Base-by-base conservation (phyloP, 768 basidiomycete species). In the Suillus subalutaceus region DNA sequence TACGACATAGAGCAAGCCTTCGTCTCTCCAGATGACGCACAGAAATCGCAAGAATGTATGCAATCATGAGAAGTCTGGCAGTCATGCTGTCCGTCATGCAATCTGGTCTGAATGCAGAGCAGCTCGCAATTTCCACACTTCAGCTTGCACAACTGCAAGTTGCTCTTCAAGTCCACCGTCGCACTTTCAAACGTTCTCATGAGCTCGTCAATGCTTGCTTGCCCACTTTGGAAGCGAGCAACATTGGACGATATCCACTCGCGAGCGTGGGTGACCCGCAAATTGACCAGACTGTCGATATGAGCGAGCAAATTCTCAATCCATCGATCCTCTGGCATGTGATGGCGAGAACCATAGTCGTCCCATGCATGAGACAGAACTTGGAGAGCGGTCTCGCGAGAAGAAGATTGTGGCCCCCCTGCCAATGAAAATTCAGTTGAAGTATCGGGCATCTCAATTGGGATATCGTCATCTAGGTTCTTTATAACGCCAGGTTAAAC, bases 181-280 rank as follows among this genome's bases (percentile, higher is more conserved):
- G 53, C 18, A 10, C 32, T 35, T 10, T 35, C 32, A 20, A 56
- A 56, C 18, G 53, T 20, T 20, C 53, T 56, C 53, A 35, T 78
- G 16, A 90, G 67, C 2, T 78, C 76, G 32, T 82, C 82, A 9
- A 88, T 79, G 48, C 80, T 76, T 2, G 86, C 78, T 55, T 85
- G 77, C 35, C 74, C 76, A 0, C 59, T 67, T 50, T 80, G 78
- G 73, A 89, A 89, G 0, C 86, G 79, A 1, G 77, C 65, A 8
- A 84, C 69, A 65, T 90, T 90, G 3, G 78, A 72, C 5, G 75
- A 72, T 16, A 90, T 73, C 89, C 88, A 90, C 65, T 77, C 75
- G 1, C 73, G 73, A 26, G 89, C 86, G 63, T 84, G 83, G 5
- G 76, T 70, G 26, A 86, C 73, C 6, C 88, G 82, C 60, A 75